Conservation (phyloP, 2,329 filamentous ascomycete species). For the Exutisphaerella laricina region DNA sequence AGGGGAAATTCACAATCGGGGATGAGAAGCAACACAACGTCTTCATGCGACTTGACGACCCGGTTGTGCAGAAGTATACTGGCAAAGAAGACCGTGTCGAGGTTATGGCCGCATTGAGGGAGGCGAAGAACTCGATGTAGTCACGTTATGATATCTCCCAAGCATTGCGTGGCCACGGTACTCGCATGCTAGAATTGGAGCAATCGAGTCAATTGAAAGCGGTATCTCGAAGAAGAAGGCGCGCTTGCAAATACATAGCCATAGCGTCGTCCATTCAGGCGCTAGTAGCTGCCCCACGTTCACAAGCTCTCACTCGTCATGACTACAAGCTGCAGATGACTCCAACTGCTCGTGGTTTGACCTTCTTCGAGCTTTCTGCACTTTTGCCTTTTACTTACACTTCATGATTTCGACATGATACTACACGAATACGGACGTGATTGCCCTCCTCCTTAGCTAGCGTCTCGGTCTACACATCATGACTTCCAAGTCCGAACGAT, state of each 20-base stretch:
- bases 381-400: not conserved
- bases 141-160: too few species aligned
- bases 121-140: conserved; percentile 70
- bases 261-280: too few species aligned
- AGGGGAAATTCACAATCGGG: conserved; percentile 92
- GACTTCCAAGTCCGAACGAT: conserved; percentile 32
- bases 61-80: conserved; percentile 74
- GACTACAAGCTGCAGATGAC: not conserved
- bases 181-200: too few species aligned
- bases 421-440: conserved; percentile 20
- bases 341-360: not conserved
- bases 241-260: not conserved
- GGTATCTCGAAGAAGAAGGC: not conserved
- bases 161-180: too few species aligned
- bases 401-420: conserved; percentile 15
- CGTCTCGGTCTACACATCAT: conserved; percentile 18
- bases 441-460: not conserved
- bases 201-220: too few species aligned
- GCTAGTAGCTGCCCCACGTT: conserved; percentile 1
- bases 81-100: conserved; percentile 73
- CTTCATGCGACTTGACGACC: conserved; percentile 87
- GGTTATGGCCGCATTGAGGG: conserved; percentile 78
- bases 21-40: conserved; percentile 98
- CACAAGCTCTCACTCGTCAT: not conserved
- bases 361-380: not conserved